Base-by-base conservation (phyloP, 1,139 yeast species). In the Candida pseudoviswanathii region DNA sequence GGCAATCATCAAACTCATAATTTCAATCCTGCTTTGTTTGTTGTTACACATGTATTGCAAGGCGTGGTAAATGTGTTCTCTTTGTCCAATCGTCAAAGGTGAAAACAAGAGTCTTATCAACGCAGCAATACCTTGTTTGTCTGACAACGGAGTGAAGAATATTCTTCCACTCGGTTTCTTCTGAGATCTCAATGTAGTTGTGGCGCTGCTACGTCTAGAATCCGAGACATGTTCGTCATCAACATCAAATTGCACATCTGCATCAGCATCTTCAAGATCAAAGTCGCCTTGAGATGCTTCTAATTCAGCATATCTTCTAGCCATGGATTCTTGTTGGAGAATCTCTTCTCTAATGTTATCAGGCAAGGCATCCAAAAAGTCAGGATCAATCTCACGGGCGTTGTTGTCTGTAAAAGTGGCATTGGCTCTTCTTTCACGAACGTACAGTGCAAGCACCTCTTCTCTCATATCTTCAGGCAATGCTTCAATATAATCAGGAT, bases 381-480 rank as follows among this genome's bases (percentile, higher is more conserved):
- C 94, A 1, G 91, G 89, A 60, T 87, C 96, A 49, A 89, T 80
- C 58, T 87, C 96, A 42, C 91, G 75, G 3, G 77, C 67, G 25
- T 68, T 72, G 0, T 75, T 62, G 5, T 77, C 78, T 1, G 70
- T 62, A 37, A 68, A 71, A 11, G 71, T 65, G 3, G 85, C 84
- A 71, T 71, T 86, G 57, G 77, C 82, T 47, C 85, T 61, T 53
- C 80, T 63, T 55, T 90, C 96, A 42, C 94, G 75, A 4, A 91
- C 75, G 63, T 91, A 96, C 58, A 91, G 96, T 0, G 95, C 84
- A 60, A 90, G 84, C 0, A 91, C 98, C 61, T 92, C 97, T 56
- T 91, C 96, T 47, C 97, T 76, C 88, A 92, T 88, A 48, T 89
- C 96, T 44, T 89, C 96, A 0, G 98, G 98, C 36, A 92, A 75